Percentiles rank a stretch among this genome's conserved stretches.
These are phyloP conservation scores for Penicillium sp. DNA, from an alignment of 2,329 filamentous ascomycete species.

Conservation along the genomic window DNA sequence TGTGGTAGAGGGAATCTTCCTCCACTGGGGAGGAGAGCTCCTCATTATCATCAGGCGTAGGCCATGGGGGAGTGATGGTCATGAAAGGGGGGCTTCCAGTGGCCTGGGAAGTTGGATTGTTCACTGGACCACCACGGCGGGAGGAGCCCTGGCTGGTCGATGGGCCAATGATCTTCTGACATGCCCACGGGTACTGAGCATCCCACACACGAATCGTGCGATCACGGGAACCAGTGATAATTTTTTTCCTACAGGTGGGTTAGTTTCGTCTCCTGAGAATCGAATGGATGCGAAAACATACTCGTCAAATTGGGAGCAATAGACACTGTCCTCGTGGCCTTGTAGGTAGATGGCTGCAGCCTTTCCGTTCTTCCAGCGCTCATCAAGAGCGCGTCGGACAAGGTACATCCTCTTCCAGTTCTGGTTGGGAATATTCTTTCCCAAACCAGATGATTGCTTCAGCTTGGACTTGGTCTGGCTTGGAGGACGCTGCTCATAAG, in stretches of 20 bases:
- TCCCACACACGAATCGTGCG: conserved; percentile 97
- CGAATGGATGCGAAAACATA: conserved; percentile 47
- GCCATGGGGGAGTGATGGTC: conserved; percentile 55
- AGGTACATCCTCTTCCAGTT: conserved; percentile 87
- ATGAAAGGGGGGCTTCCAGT: conserved; percentile 46
- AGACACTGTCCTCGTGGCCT: conserved; percentile 93
- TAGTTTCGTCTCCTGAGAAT: conserved; percentile 29
- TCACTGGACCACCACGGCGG: conserved; percentile 43
- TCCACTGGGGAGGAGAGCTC: conserved; percentile 22
- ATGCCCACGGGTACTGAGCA: conserved; percentile 77
- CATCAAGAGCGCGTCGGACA: conserved; percentile 72
- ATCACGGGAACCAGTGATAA: conserved; percentile 94
- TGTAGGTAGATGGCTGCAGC: conserved; percentile 85
- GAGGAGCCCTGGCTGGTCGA: conserved; percentile 55
- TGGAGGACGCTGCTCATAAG: conserved; percentile 51
- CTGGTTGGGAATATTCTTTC: conserved; percentile 60
- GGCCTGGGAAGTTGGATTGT: conserved; percentile 47
- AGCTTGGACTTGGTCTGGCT: conserved; percentile 38
- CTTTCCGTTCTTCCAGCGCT: conserved; percentile 76
- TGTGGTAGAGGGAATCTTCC: conserved; percentile 65
- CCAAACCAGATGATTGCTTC: conserved; percentile 57
- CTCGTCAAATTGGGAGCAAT: conserved; percentile 98
- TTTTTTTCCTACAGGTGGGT: conserved; percentile 70
- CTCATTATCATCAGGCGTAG: conserved; percentile 56
- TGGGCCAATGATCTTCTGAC: conserved; percentile 79